Conservation (phyloP, 768 basidiomycete species). For the Termitomyces heimii region DNA sequence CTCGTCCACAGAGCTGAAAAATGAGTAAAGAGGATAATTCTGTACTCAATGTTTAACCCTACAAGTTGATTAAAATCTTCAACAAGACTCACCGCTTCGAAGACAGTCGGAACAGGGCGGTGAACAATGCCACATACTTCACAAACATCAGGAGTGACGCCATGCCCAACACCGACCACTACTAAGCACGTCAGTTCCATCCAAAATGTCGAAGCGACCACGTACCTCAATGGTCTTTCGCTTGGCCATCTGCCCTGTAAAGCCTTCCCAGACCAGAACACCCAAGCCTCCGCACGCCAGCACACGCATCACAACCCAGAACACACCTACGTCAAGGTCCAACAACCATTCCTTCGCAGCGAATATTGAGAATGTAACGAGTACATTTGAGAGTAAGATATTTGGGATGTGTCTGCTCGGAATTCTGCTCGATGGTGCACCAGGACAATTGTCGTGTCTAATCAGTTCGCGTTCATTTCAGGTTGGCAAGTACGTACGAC, state of each 20-base stretch:
- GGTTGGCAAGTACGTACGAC: conserved; percentile 34
- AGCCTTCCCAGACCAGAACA: conserved; percentile 52
- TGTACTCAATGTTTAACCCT: conserved; percentile 20
- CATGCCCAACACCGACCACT: conserved; percentile 72
- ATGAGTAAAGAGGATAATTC: conserved; percentile 64
- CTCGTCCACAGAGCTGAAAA: conserved; percentile 66
- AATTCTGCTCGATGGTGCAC: conserved; percentile 30
- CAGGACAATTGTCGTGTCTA: conserved; percentile 13
- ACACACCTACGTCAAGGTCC: conserved; percentile 59
- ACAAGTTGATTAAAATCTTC: not conserved
- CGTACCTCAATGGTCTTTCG: conserved; percentile 57
- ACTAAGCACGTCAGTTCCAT: conserved; percentile 3
- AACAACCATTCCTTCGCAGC: conserved; percentile 65
- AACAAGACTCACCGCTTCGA: conserved; percentile 50
- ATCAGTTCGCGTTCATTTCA: conserved; percentile 4
- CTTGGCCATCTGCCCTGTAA: conserved; percentile 47
- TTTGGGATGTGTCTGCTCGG: conserved; percentile 47
- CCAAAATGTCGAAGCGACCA: conserved; percentile 3
- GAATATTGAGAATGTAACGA: conserved; percentile 59
- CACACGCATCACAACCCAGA: conserved; percentile 73
- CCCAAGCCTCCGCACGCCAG: conserved; percentile 69
- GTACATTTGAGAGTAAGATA: conserved; percentile 53
- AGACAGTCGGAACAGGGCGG: conserved; percentile 62
- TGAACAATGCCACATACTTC: conserved; percentile 61
- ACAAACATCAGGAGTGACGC: conserved; percentile 64